A percentile compares a stretch with the other conserved stretches of the same genome.
Evolutionary conservation across 1,139 yeast genomes (phyloP).

Genomic region (Blastobotrys serpentis): DNA sequence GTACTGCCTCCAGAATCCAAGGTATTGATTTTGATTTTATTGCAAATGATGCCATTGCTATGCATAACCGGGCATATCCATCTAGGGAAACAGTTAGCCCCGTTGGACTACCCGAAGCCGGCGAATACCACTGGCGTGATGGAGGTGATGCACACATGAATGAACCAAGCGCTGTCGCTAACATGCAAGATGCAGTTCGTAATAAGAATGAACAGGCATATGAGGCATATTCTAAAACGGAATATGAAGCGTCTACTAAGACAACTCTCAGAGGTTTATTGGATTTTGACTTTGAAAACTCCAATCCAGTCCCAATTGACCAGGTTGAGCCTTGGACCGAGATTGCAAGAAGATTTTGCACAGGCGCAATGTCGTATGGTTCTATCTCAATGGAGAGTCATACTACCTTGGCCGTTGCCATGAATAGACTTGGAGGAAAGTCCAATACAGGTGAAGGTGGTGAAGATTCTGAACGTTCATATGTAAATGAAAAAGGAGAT

Average conservation of each 20-base stretch:
- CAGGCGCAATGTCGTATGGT: slow-evolving; percentile 99
- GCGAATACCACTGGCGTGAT: slow-evolving; percentile 98
- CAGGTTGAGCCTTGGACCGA: slow-evolving; percentile 99
- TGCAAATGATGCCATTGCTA: slow-evolving; percentile 92
- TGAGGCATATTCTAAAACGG: slow-evolving; percentile 84
- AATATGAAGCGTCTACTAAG: slow-evolving; percentile 85
- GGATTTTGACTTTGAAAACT: slow-evolving; percentile 76
- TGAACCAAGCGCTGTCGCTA: slow-evolving; percentile 92
- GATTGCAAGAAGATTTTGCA: slow-evolving; percentile 92
- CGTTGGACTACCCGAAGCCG: slow-evolving; percentile 82
- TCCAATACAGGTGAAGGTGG: slow-evolving; percentile 99
- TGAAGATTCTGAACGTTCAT: slow-evolving; percentile 91
- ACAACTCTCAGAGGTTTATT: slow-evolving; percentile 93
- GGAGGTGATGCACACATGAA: slow-evolving; percentile 96
- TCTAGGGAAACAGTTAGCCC: slow-evolving; percentile 69
- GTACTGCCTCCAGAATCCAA: slow-evolving; percentile 94
- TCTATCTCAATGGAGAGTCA: slow-evolving; percentile 98
- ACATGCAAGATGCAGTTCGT: slow-evolving; percentile 94
- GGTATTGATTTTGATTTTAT: slow-evolving; percentile 94
- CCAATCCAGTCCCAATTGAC: slow-evolving; percentile 82
- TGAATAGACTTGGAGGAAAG: slow-evolving; percentile 97
- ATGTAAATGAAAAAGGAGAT: slow-evolving; percentile 80
- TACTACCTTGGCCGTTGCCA: slow-evolving; percentile 95
- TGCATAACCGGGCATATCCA: slow-evolving; percentile 93
- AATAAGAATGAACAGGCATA: slow-evolving; percentile 93